Base-by-base conservation (phyloP, 768 basidiomycete species). In the Lactifluus pinguis region DNA sequence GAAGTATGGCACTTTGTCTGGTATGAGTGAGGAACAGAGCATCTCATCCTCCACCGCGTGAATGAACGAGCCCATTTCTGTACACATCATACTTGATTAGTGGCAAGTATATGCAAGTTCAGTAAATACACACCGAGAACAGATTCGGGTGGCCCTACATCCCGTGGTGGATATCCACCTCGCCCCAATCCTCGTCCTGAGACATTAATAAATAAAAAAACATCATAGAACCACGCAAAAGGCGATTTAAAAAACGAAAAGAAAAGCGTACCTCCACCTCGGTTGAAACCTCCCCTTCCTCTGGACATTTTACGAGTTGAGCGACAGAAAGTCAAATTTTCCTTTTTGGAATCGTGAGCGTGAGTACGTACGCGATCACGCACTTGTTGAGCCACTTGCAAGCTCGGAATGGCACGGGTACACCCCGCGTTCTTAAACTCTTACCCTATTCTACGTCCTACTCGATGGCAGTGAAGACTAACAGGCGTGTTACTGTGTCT, bases 31-130 rank as follows among this genome's bases (percentile, higher is more conserved):
- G 7, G 85, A 79, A 73, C 97, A 99, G 53, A 99, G 80, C 95
- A 99, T 98, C 72, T 99, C 95, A 61, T 92, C 92, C 75, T 99
- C 95, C 44, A 98, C 95, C 14, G 95, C 89, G 71, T 98, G 97
- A 36, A 93, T 71, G 72, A 98, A 97, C 1, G 86, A 76, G 59
- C 95, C 94, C 77, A 95, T 86, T 77, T 97, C 95, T 97, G 67
- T 30, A n/a, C 29, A 61, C 14, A 47, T 30, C 42, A 34, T 42
- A 44, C 50, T 61, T 69, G 15, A 57, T 65, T 50, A 34, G 54
- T 55, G 6, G 45, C 11, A 42, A 44, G 34, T 59, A 55, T 19
- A 42, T n/a, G 10, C 8, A 14, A 17, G 39, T 45, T n/a, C 36
- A 11, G 13, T 38, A 34, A 55, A 36, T 49, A n/a, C 39, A 53